A percentile compares a stretch with the other conserved stretches of the same genome.
Conservation (phyloP, 1,139 yeast species). For the Debaryomyces subglobosus region DNA sequence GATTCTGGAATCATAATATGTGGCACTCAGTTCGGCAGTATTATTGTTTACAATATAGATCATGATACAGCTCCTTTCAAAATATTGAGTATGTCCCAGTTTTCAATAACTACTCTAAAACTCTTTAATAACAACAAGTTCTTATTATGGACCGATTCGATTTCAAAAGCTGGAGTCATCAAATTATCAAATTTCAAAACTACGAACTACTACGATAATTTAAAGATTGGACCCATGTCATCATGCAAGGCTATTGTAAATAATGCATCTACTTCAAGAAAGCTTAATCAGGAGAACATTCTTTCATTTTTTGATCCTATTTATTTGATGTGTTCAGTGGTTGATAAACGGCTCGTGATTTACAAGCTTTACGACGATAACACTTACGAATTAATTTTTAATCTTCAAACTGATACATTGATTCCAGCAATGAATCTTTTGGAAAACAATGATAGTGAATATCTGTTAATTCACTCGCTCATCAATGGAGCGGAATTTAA, state of each 20-base stretch:
- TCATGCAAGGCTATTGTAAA: constrained; percentile 17
- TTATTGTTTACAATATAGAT: constrained; percentile 25
- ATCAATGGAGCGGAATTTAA: background rate
- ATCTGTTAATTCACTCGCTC: background rate
- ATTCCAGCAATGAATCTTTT: constrained; percentile 14
- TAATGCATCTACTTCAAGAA: constrained; percentile 1
- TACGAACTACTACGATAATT: constrained; percentile 23
- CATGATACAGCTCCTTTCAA: constrained; percentile 20
- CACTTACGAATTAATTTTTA: constrained; percentile 15
- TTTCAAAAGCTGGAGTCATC: constrained; percentile 37
- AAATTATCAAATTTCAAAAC: constrained; percentile 23
- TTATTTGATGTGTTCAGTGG: constrained; percentile 26
- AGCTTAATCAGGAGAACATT: constrained; percentile 7
- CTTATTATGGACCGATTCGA: constrained; percentile 32
- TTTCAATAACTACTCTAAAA: constrained; percentile 28
- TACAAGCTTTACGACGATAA: constrained; percentile 29
- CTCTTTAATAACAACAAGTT: constrained; percentile 23
- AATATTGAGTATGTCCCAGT: constrained; percentile 28
- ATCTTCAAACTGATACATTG: constrained; percentile 15
- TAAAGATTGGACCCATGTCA: constrained; percentile 33
- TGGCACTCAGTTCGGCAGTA: constrained; percentile 40
- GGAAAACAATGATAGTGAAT: background rate
- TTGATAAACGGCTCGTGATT: constrained; percentile 27
- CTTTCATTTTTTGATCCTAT: constrained; percentile 26
- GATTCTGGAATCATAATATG: constrained; percentile 23